Evolutionary conservation across 257 asterid species (phyloP).

Genomic region (Gentiana dahurica): DNA sequence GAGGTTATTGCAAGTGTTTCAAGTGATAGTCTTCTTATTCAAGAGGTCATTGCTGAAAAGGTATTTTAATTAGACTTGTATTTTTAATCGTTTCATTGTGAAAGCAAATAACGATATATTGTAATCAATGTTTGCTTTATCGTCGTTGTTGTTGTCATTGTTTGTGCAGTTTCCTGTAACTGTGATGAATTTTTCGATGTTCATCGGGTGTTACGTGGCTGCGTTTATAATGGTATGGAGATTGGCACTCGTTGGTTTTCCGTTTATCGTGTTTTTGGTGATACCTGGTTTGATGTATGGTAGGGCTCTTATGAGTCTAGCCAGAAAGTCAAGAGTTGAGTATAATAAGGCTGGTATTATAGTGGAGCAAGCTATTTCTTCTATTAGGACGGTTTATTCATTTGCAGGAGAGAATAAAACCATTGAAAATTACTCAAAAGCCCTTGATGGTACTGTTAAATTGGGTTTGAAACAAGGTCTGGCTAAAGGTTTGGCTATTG

Average conservation of each 20-base stretch:
- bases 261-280: conserved; percentile 48
- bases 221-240: conserved; percentile 71
- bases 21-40: conserved; percentile 70
- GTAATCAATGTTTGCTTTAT: too few relatives aligned
- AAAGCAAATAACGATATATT: too few relatives aligned
- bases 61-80: conserved; percentile 13
- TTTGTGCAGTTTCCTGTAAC: conserved; percentile 55
- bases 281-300: conserved; percentile 90
- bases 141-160: too few relatives aligned
- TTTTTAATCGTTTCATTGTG: too few relatives aligned
- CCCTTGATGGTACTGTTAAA: conserved; percentile 64
- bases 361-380: conserved; percentile 78
- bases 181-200: conserved; percentile 61
- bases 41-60: conserved; percentile 87
- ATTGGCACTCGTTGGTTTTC: conserved; percentile 63
- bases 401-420: conserved; percentile 72
- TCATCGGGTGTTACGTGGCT: conserved; percentile 48
- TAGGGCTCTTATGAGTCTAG: conserved; percentile 55
- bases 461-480: conserved; percentile 77
- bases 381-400: conserved; percentile 74
- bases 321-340: conserved; percentile 53
- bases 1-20: conserved; percentile 77
- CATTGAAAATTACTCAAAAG: conserved; percentile 33
- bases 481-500: conserved; percentile 84
- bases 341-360: conserved; percentile 51